These are phyloP conservation scores for Pestalotiopsis sp. DNA, from an alignment of 2,329 filamentous ascomycete genomes.

Conservation along the genomic window DNA sequence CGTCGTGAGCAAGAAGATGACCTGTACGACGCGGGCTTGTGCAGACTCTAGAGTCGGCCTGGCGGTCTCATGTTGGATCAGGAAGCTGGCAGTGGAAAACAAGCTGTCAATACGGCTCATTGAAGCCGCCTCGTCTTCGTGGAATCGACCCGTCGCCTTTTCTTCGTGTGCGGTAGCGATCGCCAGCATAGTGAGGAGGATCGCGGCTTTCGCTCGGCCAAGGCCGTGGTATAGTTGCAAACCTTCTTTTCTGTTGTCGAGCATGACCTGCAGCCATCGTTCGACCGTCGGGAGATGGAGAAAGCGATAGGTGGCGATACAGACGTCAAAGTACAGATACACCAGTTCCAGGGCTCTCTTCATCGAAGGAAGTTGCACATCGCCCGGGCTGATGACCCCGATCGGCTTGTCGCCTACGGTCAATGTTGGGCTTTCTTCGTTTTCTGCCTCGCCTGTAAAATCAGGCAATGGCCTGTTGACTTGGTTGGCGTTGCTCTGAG, in stretches of 20 bases:
- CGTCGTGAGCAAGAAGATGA: constrained; percentile 59
- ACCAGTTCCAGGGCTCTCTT: constrained; percentile 22
- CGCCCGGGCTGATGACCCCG: not conserved
- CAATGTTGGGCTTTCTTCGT: constrained; percentile 6
- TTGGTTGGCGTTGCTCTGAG: constrained; percentile 39
- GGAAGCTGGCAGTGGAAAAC: constrained; percentile 37
- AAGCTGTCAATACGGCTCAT: constrained; percentile 14
- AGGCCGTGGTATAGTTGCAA: constrained; percentile 39
- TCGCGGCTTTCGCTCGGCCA: constrained; percentile 46
- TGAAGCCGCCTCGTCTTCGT: constrained; percentile 24
- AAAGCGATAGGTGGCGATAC: constrained; percentile 60
- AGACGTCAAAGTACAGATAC: constrained; percentile 58
- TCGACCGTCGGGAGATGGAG: constrained; percentile 54
- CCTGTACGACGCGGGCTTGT: constrained; percentile 59
- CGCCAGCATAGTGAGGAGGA: constrained; percentile 49
- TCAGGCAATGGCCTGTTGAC: constrained; percentile 24
- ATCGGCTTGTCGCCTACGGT: constrained; percentile 11
- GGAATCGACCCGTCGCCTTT: constrained; percentile 29
- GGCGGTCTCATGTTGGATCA: constrained; percentile 52
- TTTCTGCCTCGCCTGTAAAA: not conserved
- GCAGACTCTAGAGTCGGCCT: constrained; percentile 56
- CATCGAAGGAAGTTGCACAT: constrained; percentile 17
- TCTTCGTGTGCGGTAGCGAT: constrained; percentile 48
- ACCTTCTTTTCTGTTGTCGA: constrained; percentile 35
- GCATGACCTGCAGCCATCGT: constrained; percentile 44